Base-by-base conservation (phyloP, 257 asterid species). In the Cinchona pubescens region DNA sequence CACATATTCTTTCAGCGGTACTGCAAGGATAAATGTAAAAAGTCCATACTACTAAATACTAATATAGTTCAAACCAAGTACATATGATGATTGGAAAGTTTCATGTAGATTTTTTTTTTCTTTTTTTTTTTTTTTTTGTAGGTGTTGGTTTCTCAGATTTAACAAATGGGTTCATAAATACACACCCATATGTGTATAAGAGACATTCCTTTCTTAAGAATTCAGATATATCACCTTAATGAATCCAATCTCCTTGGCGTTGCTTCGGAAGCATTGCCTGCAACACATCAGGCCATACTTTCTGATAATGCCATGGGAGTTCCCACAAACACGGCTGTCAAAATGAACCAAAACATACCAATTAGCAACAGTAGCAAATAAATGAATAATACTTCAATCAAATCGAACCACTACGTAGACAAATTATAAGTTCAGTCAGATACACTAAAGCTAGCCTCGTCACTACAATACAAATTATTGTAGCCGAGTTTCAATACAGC, bases 201-300 rank as follows among this genome's bases (percentile, higher is more conserved):
- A n/a, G 8, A 55, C 12, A 32, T 53, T 18, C 18, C 16, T 49
- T 29, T 21, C 25, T 7, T 3, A 11, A 30, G 15, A 25, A 70
- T 25, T 61, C 32, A 49, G 46, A 34, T 34, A 15, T 2, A 7
- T 62, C 30, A 83, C 86, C 84, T 83, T 83, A 51, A 83, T 83
- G 86, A 83, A 83, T 49, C 86, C 86, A 60, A 83, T 80, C 70
- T 82, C 81, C 81, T 79, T 82, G 1, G 83, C 86, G 21, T 82
- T 79, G 75, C 83, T 82, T 69, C 71, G 87, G 78, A 83, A 83
- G 82, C 87, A 83, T 45, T 83, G 82, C 46, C 87, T 83, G 79
- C 87, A 80, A 76, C 84, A 77, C 84, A 80, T 80, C n/a, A 83
- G 84, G 3, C 82, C 86, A 42, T 83, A 83, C 82, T 83, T 83